Base-by-base conservation (phyloP, 1,284 basidiomycete species). In the Sanghuangporus sanghuang region DNA sequence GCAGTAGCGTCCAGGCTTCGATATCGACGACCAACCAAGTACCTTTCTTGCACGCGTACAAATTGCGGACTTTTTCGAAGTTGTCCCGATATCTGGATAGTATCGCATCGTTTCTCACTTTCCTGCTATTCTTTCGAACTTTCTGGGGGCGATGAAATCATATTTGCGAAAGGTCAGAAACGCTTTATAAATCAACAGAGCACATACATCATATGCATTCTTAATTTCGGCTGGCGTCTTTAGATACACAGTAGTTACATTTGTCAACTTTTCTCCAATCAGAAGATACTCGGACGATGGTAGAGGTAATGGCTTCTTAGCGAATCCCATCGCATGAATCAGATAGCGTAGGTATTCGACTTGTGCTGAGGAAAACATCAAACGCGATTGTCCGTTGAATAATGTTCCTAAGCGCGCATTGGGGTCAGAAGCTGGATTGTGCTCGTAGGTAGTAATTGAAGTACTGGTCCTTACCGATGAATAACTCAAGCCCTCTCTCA, bases 261-360 rank as follows among this genome's bases (percentile, higher is more conserved):
- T 80, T 35, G 80, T 78, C 35, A 92, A 76, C 55, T 82, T 76
- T 18, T 78, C 78, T 40, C 76, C 74, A 0, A 79, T 82, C 67
- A 92, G 76, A 59, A 92, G 80, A 68, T 86, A 90, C 66, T 89
- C 83, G 2, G 86, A 87, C 67, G 87, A 85, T 0, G 91, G 91
- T 21, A 93, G 73, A 9, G 89, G 85, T 40, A 93, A 81, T 18
- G 79, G 77, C 9, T 78, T 72, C 63, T 84, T 79, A 0, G 90
- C 90, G 60, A 93, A 78, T 57, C 81, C 76, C 80, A 87, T 86
- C 0, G 85, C 83, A 70, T 91, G 83, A 53, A 95, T 82, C 84
- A 90, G 95, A 73, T 94, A 93, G 60, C 90, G 82, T 16, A 92
- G 73, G 72, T 94, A 96, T 72, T 94, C 89, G 64, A 95, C 78